A percentile compares a stretch with the other conserved stretches of the same genome.
Conservation (phyloP, 2,329 filamentous ascomycete genomes). For the Calonectria honghensis region DNA sequence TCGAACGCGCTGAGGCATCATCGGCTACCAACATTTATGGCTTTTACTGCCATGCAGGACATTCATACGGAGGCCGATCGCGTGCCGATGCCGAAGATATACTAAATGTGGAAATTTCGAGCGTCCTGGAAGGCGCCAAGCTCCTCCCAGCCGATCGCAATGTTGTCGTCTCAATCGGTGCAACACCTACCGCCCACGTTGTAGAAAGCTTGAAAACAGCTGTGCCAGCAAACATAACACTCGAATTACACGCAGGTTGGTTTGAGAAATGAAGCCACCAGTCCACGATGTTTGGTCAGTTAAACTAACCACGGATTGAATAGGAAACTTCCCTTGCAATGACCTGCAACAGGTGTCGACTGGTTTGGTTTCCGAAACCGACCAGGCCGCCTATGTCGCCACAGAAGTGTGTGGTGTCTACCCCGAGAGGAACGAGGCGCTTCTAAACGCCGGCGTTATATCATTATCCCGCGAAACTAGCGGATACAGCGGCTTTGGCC, state of each 20-base stretch:
- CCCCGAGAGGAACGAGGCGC: constrained; percentile 61
- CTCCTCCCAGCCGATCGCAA: constrained; percentile 53
- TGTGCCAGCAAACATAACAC: constrained; percentile 56
- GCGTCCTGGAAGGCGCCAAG: constrained; percentile 56
- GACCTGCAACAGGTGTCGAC: constrained; percentile 64
- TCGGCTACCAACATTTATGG: constrained; percentile 58
- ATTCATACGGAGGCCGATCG: constrained; percentile 60
- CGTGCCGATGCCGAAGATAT: constrained; percentile 56
- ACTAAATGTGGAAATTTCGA: constrained; percentile 57
- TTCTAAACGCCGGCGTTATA: constrained; percentile 61
- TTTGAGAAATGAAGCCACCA: background rate
- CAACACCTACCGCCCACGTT: constrained; percentile 62
- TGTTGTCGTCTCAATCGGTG: constrained; percentile 59
- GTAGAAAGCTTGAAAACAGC: constrained; percentile 56
- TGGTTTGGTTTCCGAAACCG: constrained; percentile 53
- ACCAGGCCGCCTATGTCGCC: constrained; percentile 58
- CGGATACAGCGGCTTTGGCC: constrained; percentile 56
- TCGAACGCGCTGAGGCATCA: constrained; percentile 55
- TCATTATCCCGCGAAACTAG: constrained; percentile 61
- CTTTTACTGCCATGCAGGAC: constrained; percentile 63
- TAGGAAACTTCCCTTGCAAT: constrained; percentile 61
- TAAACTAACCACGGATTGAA: background rate
- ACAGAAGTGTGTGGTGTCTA: constrained; percentile 63
- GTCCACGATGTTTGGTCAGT: no score
- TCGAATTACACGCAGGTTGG: constrained; percentile 61